Base-by-base conservation (phyloP, 352 stramenopile species). In the Phytophthora pini region DNA sequence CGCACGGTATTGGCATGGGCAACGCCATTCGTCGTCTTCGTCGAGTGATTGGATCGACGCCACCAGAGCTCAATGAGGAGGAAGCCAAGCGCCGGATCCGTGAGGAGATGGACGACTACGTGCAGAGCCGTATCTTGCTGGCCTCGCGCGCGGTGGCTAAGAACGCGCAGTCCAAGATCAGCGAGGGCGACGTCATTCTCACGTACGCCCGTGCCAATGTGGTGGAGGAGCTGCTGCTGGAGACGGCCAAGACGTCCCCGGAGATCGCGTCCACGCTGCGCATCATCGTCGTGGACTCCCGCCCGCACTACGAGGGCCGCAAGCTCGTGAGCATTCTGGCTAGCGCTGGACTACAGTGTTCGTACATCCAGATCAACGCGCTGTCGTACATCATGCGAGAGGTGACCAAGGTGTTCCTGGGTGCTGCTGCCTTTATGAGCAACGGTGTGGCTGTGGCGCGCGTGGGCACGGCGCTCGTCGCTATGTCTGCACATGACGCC, bases 381-480 rank as follows among this genome's bases (percentile, higher is more conserved):
- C 63, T 98, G 50, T 93, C 93, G 11, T 98, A 98, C 77, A 93
- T 98, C 13, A 98, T 99, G 92, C 93, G 92, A 40, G 90, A 98
- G 47, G 96, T 99, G 9, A 98, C 92, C 46, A 98, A 98, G 73
- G 95, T 99, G 10, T 89, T 99, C 67, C 76, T 99, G 1, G 97
- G 97, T 31, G 95, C 95, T 0, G 89, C 90, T 51, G 96, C 95
- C 22, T 89, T 99, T 62, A 97, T 99, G 87, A 98, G 90, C 69
- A 98, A 99, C 71, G 96, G 97, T 29, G 90, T 93, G 46, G 90
- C 97, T 0, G 81, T 98, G 39, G 85, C 88, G 3, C 87, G 90
- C 41, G 93, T 97, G 0, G 96, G 96, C 15, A 98, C 95, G 15
- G 94, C 94, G 17, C 85, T 96, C 15, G 92, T 99, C 22, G 96